Evolutionary conservation across 352 stramenopile genomes (phyloP).

Genomic region (Pythium monospermum): DNA sequence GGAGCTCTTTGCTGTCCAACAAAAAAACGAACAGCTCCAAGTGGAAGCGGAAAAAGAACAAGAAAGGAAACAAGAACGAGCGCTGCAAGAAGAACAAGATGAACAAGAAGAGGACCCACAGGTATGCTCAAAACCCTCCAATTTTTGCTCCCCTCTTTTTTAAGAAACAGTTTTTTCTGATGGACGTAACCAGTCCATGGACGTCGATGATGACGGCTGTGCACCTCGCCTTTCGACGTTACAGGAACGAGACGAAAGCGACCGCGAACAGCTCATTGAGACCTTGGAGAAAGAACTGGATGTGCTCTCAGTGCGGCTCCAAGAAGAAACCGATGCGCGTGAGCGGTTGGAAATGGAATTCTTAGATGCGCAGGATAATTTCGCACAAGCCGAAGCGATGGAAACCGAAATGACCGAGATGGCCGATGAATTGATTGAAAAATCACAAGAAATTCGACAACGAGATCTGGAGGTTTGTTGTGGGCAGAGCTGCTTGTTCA

Average conservation of each 20-base stretch:
- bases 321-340: conserved; percentile 64
- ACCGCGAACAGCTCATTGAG: conserved; percentile 63
- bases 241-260: conserved; percentile 54
- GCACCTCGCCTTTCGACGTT: conserved; percentile 41
- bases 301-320: conserved; percentile 43
- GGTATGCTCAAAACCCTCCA: conserved; percentile 9
- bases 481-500: background rate
- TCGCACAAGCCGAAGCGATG: conserved; percentile 68
- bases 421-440: conserved; percentile 72
- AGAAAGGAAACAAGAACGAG: background rate
- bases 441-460: conserved; percentile 61
- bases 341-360: conserved; percentile 49
- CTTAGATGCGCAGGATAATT: conserved; percentile 46
- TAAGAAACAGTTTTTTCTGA: too few species aligned
- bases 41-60: conserved; percentile 26
- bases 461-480: conserved; percentile 42
- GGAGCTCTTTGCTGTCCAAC: conserved; percentile 69
- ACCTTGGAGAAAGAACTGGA: conserved; percentile 64
- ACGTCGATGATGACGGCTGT: conserved; percentile 24
- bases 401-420: conserved; percentile 73
- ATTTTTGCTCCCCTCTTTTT: too few species aligned
- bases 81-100: conserved; percentile 28
- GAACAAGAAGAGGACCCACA: conserved; percentile 28
- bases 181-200: conserved; percentile 31
- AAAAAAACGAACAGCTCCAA: conserved; percentile 43